These are phyloP conservation scores for Gossypium ekmanianum DNA, from an alignment of 345 rosid genomes.

Conservation along the genomic window DNA sequence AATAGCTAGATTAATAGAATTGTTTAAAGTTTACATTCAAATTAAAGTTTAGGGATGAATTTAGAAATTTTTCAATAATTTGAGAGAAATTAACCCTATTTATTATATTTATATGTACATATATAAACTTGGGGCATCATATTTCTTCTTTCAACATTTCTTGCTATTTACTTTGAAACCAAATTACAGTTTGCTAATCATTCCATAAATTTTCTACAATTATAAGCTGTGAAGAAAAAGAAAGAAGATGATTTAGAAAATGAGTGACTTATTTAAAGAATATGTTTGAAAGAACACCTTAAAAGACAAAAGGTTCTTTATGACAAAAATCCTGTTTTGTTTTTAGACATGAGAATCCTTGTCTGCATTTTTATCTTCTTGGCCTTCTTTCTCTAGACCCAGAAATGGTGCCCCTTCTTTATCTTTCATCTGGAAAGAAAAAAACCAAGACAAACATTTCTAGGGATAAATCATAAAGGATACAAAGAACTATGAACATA, in stretches of 20 bases:
- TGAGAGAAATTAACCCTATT: no score
- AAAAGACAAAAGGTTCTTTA: neutral
- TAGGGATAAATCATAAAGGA: neutral
- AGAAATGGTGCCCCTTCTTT: constrained; percentile 66
- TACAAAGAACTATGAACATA: no score
- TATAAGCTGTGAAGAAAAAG: neutral
- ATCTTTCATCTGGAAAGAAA: constrained; percentile 56
- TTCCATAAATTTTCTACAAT: neutral
- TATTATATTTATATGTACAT: no score
- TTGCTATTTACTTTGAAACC: neutral
- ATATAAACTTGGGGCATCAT: no score
- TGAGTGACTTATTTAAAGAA: constrained; percentile 29
- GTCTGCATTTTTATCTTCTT: constrained; percentile 61
- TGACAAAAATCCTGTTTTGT: neutral
- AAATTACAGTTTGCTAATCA: neutral
- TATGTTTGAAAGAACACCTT: constrained; percentile 9
- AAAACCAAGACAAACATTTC: neutral
- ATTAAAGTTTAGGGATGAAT: no score
- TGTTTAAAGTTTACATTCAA: no score
- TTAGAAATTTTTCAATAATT: no score
- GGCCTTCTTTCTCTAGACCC: constrained; percentile 63
- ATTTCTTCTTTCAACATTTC: neutral
- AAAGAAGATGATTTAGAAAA: no score
- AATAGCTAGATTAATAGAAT: no score
- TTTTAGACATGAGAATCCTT: constrained; percentile 65